phyloP scores from a whole-genome alignment of 2,329 filamentous ascomycete genomes.

The Verticillium nonalfalfae region DNA sequence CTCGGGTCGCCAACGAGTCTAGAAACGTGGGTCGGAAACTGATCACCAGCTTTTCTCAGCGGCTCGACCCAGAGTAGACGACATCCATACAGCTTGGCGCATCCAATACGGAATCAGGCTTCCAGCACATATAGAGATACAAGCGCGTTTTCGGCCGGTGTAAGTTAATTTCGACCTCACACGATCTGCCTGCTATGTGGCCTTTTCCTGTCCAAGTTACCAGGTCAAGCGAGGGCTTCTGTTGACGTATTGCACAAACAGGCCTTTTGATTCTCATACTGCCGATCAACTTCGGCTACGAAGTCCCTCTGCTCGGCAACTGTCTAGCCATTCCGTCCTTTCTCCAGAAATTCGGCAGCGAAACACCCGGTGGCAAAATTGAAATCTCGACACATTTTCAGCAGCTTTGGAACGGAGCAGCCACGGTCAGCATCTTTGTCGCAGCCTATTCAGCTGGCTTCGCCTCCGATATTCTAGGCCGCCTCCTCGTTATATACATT shows the following conservation, averaged over 20 bases:
- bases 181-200: background rate
- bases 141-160: constrained; percentile 7
- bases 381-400: constrained; percentile 2
- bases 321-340: constrained; percentile 1
- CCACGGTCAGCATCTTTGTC: constrained; percentile 4
- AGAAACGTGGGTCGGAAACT: background rate
- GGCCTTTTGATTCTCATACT: constrained; percentile 8
- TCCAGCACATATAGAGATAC: constrained; percentile 3
- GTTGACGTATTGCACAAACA: background rate
- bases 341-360: background rate
- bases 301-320: constrained; percentile 3
- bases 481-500: constrained; percentile 4
- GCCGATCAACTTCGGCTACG: constrained; percentile 8
- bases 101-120: background rate
- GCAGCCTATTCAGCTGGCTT: constrained; percentile 5
- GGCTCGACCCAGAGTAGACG: background rate
- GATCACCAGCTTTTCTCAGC: background rate
- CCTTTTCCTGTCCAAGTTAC: background rate
- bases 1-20: no score
- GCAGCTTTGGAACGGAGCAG: constrained; percentile 1
- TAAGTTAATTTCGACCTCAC: background rate
- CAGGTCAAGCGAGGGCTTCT: no score
- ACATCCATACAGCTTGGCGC: background rate
- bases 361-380: background rate
- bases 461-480: constrained; percentile 5